These are phyloP conservation scores for Stenocarpella maydis DNA, from an alignment of 2,329 filamentous ascomycete species.

Conservation along the genomic window DNA sequence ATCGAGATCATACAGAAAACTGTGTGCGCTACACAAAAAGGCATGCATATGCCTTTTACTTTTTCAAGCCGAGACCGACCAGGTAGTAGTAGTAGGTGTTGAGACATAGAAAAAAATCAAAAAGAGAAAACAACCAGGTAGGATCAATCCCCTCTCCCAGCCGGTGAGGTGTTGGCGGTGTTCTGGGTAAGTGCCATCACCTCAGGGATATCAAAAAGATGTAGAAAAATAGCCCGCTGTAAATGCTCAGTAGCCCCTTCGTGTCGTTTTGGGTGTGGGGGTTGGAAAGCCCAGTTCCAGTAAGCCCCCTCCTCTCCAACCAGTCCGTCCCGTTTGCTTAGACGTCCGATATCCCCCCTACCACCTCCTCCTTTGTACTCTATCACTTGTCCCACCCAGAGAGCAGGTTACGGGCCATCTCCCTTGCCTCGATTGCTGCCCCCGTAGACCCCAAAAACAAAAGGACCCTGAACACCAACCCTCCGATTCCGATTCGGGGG, in stretches of 20 bases:
- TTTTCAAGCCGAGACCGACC: neutral
- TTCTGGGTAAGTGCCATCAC: constrained; percentile 4
- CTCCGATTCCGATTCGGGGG: constrained; percentile 21
- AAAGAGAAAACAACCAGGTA: constrained; percentile 5
- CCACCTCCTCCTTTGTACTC: neutral
- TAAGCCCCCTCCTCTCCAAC: neutral
- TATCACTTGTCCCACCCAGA: constrained; percentile 16
- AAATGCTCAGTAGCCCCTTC: constrained; percentile 28
- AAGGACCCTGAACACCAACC: constrained; percentile 28
- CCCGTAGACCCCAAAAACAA: constrained; percentile 16
- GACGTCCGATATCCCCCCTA: neutral
- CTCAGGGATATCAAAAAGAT: constrained; percentile 31
- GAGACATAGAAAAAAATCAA: neutral
- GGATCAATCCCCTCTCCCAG: constrained; percentile 9
- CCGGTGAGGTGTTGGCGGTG: constrained; percentile 18
- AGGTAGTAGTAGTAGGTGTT: constrained; percentile 1
- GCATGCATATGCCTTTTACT: neutral
- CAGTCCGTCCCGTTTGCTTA: neutral
- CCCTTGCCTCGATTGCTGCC: neutral
- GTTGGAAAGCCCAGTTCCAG: neutral
- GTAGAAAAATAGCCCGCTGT: constrained; percentile 28
- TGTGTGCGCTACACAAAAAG: neutral
- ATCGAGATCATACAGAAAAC: constrained; percentile 4
- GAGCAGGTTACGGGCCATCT: constrained; percentile 18
- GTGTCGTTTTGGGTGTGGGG: neutral